These are phyloP conservation scores for Alternaria ethzedia DNA, from an alignment of 2,329 filamentous ascomycete species.

Conservation along the genomic window DNA sequence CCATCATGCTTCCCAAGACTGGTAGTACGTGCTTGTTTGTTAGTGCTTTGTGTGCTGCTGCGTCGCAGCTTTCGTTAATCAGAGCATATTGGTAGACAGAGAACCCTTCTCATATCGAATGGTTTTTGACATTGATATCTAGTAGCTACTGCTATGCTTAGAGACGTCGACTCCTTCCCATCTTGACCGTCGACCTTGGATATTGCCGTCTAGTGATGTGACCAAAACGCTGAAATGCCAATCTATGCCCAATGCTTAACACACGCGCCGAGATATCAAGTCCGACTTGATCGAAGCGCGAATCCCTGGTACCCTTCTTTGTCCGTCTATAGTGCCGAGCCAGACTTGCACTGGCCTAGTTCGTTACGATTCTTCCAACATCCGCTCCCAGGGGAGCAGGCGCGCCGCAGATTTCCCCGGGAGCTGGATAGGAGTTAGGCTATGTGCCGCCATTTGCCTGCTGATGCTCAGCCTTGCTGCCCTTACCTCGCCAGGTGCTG, in stretches of 20 bases:
- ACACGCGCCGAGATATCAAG: slow-evolving; percentile 6
- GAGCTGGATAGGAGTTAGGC: slow-evolving; percentile 22
- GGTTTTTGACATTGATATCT: not conserved
- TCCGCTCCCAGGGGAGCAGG: slow-evolving; percentile 9
- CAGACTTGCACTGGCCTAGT: not conserved
- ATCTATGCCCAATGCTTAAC: slow-evolving; percentile 10
- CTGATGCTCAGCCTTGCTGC: slow-evolving; percentile 88
- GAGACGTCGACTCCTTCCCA: not conserved
- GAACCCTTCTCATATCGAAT: not conserved
- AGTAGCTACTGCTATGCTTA: not conserved
- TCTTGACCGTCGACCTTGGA: not conserved
- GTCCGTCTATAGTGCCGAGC: not conserved
- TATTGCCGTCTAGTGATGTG: slow-evolving; percentile 14
- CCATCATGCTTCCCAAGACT: not conserved
- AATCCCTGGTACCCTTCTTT: not conserved
- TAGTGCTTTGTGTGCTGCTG: not conserved
- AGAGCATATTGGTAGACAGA: not conserved
- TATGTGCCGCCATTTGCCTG: slow-evolving; percentile 36
- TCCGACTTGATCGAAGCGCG: not conserved
- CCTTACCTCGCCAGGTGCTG: slow-evolving; percentile 94
- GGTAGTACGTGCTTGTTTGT: not conserved
- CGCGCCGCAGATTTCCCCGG: slow-evolving; percentile 4
- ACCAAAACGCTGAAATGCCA: slow-evolving; percentile 12
- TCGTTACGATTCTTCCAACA: slow-evolving; percentile 7
- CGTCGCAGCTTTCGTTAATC: not conserved